A percentile compares a stretch with the other conserved stretches of the same genome.
Conservation (phyloP, 2,329 filamentous ascomycete genomes). For the Cytospora piceae region DNA sequence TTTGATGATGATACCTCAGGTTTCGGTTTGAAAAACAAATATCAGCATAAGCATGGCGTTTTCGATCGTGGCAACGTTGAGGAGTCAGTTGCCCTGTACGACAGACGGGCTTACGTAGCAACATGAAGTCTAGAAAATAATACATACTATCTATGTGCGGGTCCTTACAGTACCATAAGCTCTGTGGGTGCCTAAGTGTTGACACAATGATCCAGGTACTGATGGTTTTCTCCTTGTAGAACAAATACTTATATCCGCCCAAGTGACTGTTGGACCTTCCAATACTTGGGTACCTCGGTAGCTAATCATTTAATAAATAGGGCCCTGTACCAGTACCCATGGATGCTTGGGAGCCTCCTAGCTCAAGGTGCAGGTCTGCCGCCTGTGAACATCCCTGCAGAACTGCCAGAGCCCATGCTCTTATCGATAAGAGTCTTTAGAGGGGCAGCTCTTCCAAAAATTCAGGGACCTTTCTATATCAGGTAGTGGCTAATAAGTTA, state of each 20-base stretch:
- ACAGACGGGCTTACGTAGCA: background rate
- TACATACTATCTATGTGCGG: background rate
- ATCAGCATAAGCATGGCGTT: conserved; percentile 18
- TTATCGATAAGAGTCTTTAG: conserved; percentile 28
- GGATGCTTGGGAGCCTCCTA: too few relatives aligned
- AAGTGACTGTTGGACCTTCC: too few relatives aligned
- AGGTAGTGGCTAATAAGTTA: background rate
- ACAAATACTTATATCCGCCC: too few relatives aligned
- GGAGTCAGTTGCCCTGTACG: background rate
- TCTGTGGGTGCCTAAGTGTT: too few relatives aligned
- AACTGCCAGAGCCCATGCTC: background rate
- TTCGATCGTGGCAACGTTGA: conserved; percentile 1
- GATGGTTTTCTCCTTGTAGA: too few relatives aligned
- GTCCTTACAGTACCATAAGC: too few relatives aligned
- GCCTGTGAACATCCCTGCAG: background rate
- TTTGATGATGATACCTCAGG: conserved; percentile 8
- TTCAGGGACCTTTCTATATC: conserved; percentile 12
- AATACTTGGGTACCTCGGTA: too few relatives aligned
- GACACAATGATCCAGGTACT: too few relatives aligned
- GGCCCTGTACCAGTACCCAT: too few relatives aligned
- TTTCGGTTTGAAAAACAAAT: background rate
- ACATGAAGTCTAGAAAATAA: background rate
- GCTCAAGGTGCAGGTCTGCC: too few relatives aligned
- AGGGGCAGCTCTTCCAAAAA: conserved; percentile 16
- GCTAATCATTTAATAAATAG: too few relatives aligned